phyloP scores from a whole-genome alignment of 2,329 filamentous ascomycete species.

The Aspergillus novofumigatus region DNA sequence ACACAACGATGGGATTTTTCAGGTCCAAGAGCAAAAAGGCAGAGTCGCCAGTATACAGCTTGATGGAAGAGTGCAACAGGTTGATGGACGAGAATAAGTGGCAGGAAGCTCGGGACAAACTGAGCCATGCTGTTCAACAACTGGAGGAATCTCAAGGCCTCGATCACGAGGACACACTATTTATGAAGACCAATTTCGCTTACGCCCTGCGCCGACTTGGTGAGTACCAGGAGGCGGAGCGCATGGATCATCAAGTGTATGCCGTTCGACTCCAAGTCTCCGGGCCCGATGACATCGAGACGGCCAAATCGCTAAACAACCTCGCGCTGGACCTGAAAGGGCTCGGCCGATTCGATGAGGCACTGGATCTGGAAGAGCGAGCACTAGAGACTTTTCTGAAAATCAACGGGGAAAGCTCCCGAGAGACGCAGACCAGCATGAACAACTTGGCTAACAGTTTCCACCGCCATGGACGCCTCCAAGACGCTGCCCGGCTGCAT shows the following conservation, averaged over 20 bases:
- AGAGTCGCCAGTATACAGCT: not conserved
- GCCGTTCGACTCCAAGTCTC: not conserved
- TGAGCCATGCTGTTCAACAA: not conserved
- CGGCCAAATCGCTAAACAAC: not conserved
- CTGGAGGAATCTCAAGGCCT: not conserved
- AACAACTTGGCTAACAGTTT: slow-evolving; percentile 1
- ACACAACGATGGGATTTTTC: not conserved
- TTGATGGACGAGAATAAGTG: not conserved
- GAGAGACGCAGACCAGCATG: not conserved
- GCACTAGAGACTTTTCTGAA: not conserved
- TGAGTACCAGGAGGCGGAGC: not conserved
- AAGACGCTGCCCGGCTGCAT: not conserved
- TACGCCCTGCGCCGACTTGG: not conserved
- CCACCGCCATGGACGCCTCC: not conserved
- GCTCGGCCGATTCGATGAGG: not conserved
- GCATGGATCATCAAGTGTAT: not conserved
- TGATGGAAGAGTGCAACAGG: not conserved
- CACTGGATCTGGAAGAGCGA: not conserved
- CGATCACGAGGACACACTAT: not conserved
- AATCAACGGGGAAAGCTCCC: not conserved
- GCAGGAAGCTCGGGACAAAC: not conserved
- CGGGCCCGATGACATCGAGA: not conserved
- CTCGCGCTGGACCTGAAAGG: not conserved
- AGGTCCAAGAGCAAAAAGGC: not conserved
- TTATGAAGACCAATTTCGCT: not conserved